Base-by-base conservation (phyloP, 2,329 filamentous ascomycete genomes). In the Tricladium varicosporioides region DNA sequence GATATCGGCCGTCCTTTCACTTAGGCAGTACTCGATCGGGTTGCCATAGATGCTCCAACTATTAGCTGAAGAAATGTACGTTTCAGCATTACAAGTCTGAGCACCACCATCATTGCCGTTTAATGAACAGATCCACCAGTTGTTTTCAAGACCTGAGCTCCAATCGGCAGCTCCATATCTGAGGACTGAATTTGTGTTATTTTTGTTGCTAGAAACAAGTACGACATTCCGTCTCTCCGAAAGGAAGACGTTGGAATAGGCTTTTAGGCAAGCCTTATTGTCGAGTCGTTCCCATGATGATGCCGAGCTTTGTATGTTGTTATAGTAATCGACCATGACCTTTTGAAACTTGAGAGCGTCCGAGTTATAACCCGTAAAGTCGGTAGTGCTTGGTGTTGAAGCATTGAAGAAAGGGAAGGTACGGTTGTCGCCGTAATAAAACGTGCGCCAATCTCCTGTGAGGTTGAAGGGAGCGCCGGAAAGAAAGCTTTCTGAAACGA, bases 381-480 rank as follows among this genome's bases (percentile, higher is more conserved):
- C 32, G 13, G 32, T 8, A 13, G 32, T 40, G 19, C 51, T 58
- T 13, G 47, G 56, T 14, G 47, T 9, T 4, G 51, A 5, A 2
- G 51, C 56, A 16, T 11, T 32, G 16, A 54, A 58, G 2, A 8
- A 7, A 16, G 40, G 42, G 2, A n/a, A 15, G 5, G 32, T 43
- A 9, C 15, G 5, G 13, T 18, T 45, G 18, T 49, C 44, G 16
- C n/a, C 42, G 19, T 19, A 42, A 19, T 46, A 43, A 8, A 8
- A 31, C 5, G 27, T 10, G 31, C 15, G 4, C 49, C 49, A 59
- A 32, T 47, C 13, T 19, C 53, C 53, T 11, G 57, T 56, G 22
- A 59, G 33, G 43, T 59, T 59, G 49, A 59, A 59, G 3, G 48
- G 43, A 14, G 53, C 57, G 8, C 57, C 53, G 4, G 45, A 53